Percentiles rank a stretch among this genome's conserved stretches.
These are phyloP conservation scores for Pseudopediastrum boryanum DNA, from an alignment of 139 green algal species.

Conservation along the genomic window DNA sequence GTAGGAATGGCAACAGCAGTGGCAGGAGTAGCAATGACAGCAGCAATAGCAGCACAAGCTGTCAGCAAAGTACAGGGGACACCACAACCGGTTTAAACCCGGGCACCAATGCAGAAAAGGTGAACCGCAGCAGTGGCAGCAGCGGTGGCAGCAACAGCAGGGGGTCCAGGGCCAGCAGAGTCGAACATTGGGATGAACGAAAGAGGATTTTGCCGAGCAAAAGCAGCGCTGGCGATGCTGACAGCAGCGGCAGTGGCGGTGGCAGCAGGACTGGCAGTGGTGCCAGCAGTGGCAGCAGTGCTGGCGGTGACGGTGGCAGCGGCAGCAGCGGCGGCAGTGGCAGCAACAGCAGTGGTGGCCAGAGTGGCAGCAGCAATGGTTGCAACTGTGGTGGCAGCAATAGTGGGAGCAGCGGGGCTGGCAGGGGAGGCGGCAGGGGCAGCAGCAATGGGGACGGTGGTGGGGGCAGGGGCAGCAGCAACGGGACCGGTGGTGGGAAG, in stretches of 20 bases:
- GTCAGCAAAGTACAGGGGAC: slow-evolving; percentile 5
- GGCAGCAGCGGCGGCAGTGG: not conserved
- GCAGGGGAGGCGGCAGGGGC: slow-evolving; percentile 8
- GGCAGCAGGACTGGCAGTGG: slow-evolving; percentile 4
- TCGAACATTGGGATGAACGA: not conserved
- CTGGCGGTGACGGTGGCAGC: slow-evolving; percentile 1
- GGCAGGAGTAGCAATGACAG: not conserved
- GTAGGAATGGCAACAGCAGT: not conserved
- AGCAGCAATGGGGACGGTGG: not conserved
- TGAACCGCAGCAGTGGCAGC: not conserved
- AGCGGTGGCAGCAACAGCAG: slow-evolving; percentile 14
- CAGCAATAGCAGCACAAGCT: not conserved
- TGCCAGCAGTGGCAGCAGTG: not conserved
- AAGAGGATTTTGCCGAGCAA: not conserved
- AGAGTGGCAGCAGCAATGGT: not conserved
- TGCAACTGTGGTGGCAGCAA: too few relatives aligned
- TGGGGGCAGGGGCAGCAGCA: too few relatives aligned
- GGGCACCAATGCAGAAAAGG: not conserved
- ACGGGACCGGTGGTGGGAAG: too few relatives aligned
- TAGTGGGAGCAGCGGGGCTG: not conserved
- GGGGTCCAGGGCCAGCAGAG: not conserved
- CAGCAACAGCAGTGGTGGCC: not conserved
- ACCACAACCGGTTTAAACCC: not conserved
- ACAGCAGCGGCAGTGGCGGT: slow-evolving; percentile 1
- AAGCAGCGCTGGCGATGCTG: not conserved